Evolutionary conservation across 768 basidiomycete genomes (phyloP).

Genomic region (Gloeopeniophorella convolvens): DNA sequence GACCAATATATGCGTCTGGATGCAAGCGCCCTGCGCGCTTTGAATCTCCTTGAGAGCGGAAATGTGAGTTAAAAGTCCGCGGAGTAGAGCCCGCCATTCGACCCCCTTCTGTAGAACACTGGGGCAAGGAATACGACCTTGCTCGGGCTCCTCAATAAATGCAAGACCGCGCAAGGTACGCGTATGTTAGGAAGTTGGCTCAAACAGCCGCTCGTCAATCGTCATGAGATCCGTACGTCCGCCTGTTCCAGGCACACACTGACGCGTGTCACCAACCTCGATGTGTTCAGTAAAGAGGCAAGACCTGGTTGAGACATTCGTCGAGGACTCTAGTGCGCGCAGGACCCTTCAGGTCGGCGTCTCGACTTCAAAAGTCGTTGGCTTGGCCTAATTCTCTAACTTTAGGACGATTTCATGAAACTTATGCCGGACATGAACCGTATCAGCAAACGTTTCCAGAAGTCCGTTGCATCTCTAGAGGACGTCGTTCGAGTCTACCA

Average conservation of each 20-base stretch:
- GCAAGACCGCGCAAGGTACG: slow-evolving; percentile 93
- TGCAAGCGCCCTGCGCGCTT: slow-evolving; percentile 85
- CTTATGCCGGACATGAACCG: slow-evolving; percentile 92
- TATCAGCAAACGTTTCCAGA: slow-evolving; percentile 87
- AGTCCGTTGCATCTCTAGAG: slow-evolving; percentile 75
- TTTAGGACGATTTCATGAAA: slow-evolving; percentile 80
- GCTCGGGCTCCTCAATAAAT: slow-evolving; percentile 86
- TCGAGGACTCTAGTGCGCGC: slow-evolving; percentile 70
- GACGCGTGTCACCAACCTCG: background rate
- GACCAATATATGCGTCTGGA: slow-evolving; percentile 95
- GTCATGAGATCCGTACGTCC: slow-evolving; percentile 81
- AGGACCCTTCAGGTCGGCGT: slow-evolving; percentile 60
- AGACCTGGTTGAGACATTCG: slow-evolving; percentile 79
- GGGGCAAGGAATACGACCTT: slow-evolving; percentile 79
- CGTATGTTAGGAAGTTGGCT: slow-evolving; percentile 86
- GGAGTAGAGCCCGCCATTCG: background rate
- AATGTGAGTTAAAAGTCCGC: slow-evolving; percentile 29
- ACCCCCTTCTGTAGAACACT: slow-evolving; percentile 36
- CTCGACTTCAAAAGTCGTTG: background rate
- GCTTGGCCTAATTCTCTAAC: slow-evolving; percentile 3
- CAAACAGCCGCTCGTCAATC: slow-evolving; percentile 90
- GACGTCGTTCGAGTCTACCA: slow-evolving; percentile 97
- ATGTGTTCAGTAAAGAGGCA: slow-evolving; percentile 80
- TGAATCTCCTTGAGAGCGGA: slow-evolving; percentile 70
- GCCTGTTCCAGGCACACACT: background rate